Evolutionary conservation across 2,329 filamentous ascomycete species (phyloP), one percentile per base, ranked within the genome.

Genomic region (Trichophyton verrucosum): DNA sequence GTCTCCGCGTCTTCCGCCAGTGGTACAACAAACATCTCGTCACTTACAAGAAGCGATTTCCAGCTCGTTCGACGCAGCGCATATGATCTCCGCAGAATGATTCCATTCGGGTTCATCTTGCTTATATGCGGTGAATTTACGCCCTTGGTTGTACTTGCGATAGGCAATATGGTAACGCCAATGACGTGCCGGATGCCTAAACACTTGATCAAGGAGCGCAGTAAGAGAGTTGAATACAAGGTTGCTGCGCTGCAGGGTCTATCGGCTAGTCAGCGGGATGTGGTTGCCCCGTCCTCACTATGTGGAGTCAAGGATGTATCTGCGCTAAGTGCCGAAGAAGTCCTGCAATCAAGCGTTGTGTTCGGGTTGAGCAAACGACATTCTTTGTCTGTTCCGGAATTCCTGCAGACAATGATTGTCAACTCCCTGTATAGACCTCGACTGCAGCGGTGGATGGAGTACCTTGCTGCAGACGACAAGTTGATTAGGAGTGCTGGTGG

Each of bases 101-200:
- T 91, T 0, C 73, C 88, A 1, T 96, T 99, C 71, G 85, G 78
- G 0, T 63, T 95, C 2, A 76, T 96, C 57, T 79, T 96, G 5
- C 68, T 92, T 0, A 64, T 95, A 15, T 89, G 88, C 70, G 92
- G 91, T 27, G 92, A 97, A 74, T 86, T 95, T 75, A 89, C 91
- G 1, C 90, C 91, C 0, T 70, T 97, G 4, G 74, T 95, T 4
- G 86, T 95, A 1, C 76, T 91, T 5, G 81, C 84, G 36, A 76
- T 95, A 27, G 81, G 81, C 0, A 84, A 85, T 20, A 77, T 77
- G 42, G 77, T 90, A 22, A 87, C 95, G 27, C 92, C 92, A 0
- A 83, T 84, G 66, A 87, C 89, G 0, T 96, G 92, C 72, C 83
- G 90, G 9, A 87, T 96, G 62, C 92, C 92, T 0, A 77, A 76